Evolutionary conservation across 2,329 filamentous ascomycete genomes (phyloP).

Genomic region (Gaeumannomyces sp.): DNA sequence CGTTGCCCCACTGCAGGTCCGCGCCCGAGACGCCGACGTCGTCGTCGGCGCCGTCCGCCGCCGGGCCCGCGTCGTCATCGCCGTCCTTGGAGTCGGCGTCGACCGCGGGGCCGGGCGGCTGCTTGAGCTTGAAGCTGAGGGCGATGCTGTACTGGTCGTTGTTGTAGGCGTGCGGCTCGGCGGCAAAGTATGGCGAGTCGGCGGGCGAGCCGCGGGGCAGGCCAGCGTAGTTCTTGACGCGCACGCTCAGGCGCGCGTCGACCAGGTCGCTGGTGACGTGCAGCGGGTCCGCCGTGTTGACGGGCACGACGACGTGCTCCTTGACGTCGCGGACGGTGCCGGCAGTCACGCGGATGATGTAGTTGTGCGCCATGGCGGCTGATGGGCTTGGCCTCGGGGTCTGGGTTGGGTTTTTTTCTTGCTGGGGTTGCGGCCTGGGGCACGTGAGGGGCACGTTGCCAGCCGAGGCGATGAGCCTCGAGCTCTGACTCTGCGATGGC

Average conservation of each 20-base stretch:
- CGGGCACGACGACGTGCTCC: constrained; percentile 67
- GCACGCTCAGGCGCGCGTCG: constrained; percentile 64
- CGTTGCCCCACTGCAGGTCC: constrained; percentile 87
- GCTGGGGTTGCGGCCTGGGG: neutral
- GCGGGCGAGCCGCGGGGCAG: constrained; percentile 63
- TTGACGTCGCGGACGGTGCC: constrained; percentile 67
- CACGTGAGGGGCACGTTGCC: too few species aligned
- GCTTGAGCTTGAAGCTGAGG: constrained; percentile 70
- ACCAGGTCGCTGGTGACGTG: constrained; percentile 58
- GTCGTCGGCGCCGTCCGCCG: constrained; percentile 13
- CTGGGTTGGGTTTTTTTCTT: neutral
- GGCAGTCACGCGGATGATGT: constrained; percentile 75
- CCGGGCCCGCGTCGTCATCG: constrained; percentile 17
- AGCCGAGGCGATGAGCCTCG: neutral
- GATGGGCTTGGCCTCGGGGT: neutral
- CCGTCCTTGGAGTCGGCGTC: constrained; percentile 14
- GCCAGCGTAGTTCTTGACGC: constrained; percentile 63
- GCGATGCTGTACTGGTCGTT: constrained; percentile 80
- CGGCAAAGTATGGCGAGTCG: constrained; percentile 71
- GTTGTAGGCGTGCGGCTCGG: constrained; percentile 57
- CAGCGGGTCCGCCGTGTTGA: constrained; percentile 63
- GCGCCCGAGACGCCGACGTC: constrained; percentile 53
- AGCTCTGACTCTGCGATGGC: neutral
- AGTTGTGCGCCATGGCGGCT: constrained; percentile 57
- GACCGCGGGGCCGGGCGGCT: constrained; percentile 18